Conservation (phyloP, 345 rosid genomes). For the Noccaea bulbosa region DNA sequence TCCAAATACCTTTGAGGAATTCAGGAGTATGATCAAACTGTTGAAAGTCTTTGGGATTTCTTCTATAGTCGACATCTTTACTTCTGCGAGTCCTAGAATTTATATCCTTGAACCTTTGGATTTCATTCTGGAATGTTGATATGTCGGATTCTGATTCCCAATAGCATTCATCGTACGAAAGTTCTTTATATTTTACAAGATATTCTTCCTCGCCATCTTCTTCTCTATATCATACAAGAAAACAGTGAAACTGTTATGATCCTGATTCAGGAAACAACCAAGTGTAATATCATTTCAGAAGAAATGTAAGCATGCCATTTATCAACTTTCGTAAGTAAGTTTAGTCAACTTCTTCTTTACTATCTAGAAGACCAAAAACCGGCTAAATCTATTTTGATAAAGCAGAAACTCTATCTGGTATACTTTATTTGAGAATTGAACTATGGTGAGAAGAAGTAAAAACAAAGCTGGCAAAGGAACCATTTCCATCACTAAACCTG, state of each 20-base stretch:
- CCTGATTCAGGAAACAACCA: constrained; percentile 22
- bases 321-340: too few relatives aligned
- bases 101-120: constrained; percentile 73
- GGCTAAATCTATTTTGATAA: constrained; percentile 15
- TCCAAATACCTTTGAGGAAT: constrained; percentile 83
- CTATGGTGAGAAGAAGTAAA: not conserved
- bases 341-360: too few relatives aligned
- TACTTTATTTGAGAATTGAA: constrained; percentile 1
- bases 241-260: constrained; percentile 15
- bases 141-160: constrained; percentile 98
- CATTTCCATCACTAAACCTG: constrained; percentile 58
- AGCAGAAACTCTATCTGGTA: constrained; percentile 17
- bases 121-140: constrained; percentile 86
- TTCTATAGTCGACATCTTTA: constrained; percentile 67
- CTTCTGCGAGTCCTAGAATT: constrained; percentile 65
- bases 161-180: constrained; percentile 92
- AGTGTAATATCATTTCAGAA: not conserved
- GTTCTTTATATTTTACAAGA: constrained; percentile 96
- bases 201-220: constrained; percentile 83
- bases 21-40: constrained; percentile 86
- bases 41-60: constrained; percentile 78
- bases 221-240: constrained; percentile 64
- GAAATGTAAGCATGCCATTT: not conserved
- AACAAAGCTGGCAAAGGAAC: not conserved
- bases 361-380: not conserved